These are phyloP conservation scores for Sanghuangporus weigelae DNA, from an alignment of 1,284 basidiomycete genomes.

Conservation along the genomic window DNA sequence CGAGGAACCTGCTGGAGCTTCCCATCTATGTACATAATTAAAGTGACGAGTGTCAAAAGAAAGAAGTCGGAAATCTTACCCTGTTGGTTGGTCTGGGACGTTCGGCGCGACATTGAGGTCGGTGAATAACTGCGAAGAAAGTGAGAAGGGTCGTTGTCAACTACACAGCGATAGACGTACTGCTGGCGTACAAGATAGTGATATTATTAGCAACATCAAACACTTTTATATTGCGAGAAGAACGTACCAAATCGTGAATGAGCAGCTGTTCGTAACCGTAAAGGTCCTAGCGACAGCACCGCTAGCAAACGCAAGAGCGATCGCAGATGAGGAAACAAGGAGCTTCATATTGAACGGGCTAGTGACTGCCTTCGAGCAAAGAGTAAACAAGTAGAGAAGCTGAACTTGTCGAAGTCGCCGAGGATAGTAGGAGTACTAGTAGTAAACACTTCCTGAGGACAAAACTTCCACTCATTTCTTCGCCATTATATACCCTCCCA, in stretches of 20 bases:
- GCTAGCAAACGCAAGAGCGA: conserved; percentile 23
- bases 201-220: background rate
- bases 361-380: background rate
- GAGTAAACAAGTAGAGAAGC: background rate
- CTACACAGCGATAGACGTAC: too few species aligned
- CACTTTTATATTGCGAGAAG: background rate
- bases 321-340: conserved; percentile 12
- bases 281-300: conserved; percentile 36
- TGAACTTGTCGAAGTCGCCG: too few species aligned
- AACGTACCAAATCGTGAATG: conserved; percentile 30
- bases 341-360: conserved; percentile 5
- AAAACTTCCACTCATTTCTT: too few species aligned
- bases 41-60: too few species aligned
- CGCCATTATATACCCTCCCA: too few species aligned
- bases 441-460: too few species aligned
- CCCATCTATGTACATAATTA: conserved; percentile 22
- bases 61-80: conserved; percentile 2
- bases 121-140: conserved; percentile 18
- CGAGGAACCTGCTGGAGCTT: conserved; percentile 19
- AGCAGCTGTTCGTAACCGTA: conserved; percentile 27
- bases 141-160: too few species aligned
- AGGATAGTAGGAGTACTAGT: too few species aligned
- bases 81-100: conserved; percentile 16
- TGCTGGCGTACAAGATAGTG: conserved; percentile 16
- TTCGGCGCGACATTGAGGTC: conserved; percentile 21